Conservation (phyloP, 768 basidiomycete species). For the Lanmaoa rubissima region DNA sequence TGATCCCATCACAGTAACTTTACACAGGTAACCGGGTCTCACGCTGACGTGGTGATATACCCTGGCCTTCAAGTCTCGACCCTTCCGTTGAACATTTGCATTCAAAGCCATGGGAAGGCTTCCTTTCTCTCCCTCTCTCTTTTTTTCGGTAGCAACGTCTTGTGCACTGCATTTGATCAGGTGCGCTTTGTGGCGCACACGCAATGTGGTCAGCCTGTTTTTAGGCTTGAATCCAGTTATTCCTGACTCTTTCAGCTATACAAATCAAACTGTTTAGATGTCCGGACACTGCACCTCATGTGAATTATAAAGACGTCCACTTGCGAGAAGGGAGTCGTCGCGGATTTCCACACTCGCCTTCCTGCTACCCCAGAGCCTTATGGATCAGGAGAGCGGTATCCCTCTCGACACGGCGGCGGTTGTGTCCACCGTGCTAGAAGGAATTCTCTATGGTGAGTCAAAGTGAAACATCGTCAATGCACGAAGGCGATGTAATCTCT, state of each 20-base stretch:
- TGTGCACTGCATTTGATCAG: too few species aligned
- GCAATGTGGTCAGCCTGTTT: neutral
- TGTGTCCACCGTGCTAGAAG: conserved; percentile 13
- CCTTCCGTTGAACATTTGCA: neutral
- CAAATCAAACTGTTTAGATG: neutral
- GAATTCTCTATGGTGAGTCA: neutral
- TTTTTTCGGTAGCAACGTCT: too few species aligned
- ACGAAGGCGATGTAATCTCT: neutral
- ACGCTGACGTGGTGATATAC: neutral
- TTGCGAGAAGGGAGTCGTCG: neutral
- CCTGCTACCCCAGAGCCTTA: neutral
- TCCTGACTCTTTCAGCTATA: too few species aligned
- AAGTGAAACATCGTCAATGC: neutral
- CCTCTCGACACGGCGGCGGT: conserved; percentile 22
- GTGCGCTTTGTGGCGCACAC: neutral
- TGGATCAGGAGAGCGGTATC: conserved; percentile 1
- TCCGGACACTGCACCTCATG: neutral
- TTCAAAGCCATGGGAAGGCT: neutral
- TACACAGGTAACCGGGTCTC: neutral
- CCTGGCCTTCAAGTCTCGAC: neutral
- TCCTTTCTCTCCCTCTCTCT: neutral
- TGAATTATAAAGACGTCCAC: neutral
- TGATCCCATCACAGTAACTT: neutral
- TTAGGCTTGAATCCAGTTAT: neutral
- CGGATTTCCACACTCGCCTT: neutral